A percentile compares a stretch with the other conserved stretches of the same genome.
Evolutionary conservation across 192 early-diverging fungal genomes (phyloP).

Genomic region (Helicostylum pulchrum): DNA sequence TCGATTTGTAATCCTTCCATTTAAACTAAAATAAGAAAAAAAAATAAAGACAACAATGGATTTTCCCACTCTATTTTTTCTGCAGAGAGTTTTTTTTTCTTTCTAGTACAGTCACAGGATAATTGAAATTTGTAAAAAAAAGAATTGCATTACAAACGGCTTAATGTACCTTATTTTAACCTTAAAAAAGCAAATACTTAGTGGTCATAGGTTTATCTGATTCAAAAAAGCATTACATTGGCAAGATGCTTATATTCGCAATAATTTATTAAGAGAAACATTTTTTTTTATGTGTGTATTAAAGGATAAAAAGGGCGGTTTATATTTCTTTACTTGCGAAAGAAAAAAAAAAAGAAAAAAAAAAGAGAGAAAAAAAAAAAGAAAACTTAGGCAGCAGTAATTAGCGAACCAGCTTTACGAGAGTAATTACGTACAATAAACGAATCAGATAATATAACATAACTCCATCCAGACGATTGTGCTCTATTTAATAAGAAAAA

Average conservation of each 20-base stretch:
- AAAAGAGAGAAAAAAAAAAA: no score
- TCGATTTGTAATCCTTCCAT: slow-evolving; percentile 11
- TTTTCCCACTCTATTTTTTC: background rate
- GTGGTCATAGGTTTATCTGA: no score
- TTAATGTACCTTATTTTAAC: no score
- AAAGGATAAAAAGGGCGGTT: background rate
- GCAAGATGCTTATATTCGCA: background rate
- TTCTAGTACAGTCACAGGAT: no score
- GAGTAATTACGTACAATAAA: slow-evolving; percentile 23
- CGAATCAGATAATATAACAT: slow-evolving; percentile 32
- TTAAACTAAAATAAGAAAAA: background rate
- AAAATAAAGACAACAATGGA: background rate
- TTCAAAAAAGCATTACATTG: background rate
- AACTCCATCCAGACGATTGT: slow-evolving; percentile 32
- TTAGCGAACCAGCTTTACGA: slow-evolving; percentile 6
- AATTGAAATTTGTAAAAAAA: no score
- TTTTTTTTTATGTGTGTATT: background rate
- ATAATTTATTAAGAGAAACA: no score
- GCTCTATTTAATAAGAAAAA: slow-evolving; percentile 14
- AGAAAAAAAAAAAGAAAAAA: background rate
- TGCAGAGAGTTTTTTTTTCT: no score
- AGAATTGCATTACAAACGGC: no score
- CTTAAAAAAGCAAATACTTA: no score
- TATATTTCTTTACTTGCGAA: background rate
- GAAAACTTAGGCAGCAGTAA: background rate